Evolutionary conservation across 805 yeast species (phyloP).

Genomic region (Metschnikowia cerradonensis): DNA sequence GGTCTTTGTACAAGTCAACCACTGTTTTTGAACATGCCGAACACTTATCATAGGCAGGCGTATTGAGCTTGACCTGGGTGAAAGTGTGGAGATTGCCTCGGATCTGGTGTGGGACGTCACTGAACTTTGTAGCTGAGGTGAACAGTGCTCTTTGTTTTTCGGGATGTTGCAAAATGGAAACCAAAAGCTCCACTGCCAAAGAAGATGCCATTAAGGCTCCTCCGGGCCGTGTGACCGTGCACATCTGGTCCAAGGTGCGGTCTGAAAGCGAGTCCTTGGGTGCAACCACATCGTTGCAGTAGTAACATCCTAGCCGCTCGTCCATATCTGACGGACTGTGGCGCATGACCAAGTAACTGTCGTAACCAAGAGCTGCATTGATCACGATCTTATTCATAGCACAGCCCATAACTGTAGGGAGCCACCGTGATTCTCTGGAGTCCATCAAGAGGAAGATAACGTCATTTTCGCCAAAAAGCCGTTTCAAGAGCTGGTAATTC

Average conservation of each 20-base stretch:
- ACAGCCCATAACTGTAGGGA: conserved; percentile 83
- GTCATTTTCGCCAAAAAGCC: conserved; percentile 65
- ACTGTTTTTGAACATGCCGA: conserved; percentile 79
- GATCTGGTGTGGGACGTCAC: conserved; percentile 82
- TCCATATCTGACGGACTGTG: conserved; percentile 43
- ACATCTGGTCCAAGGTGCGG: conserved; percentile 93
- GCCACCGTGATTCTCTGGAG: conserved; percentile 94
- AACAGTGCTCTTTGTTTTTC: conserved; percentile 43
- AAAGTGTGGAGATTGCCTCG: conserved; percentile 78
- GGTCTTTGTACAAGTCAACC: conserved; percentile 42
- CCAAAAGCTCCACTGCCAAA: conserved; percentile 77
- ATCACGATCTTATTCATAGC: conserved; percentile 69
- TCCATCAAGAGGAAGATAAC: conserved; percentile 81
- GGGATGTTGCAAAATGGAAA: conserved; percentile 69
- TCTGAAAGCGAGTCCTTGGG: conserved; percentile 87
- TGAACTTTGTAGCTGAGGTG: conserved; percentile 41
- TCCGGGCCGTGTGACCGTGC: conserved; percentile 97
- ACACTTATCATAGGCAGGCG: conserved; percentile 74
- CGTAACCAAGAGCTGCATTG: conserved; percentile 94
- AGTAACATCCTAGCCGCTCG: conserved; percentile 82
- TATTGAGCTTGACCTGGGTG: conserved; percentile 57
- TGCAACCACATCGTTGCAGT: conserved; percentile 93
- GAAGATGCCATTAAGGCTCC: conserved; percentile 86
- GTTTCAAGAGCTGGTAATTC: conserved; percentile 51
- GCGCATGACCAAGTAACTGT: conserved; percentile 87